Evolutionary conservation across 345 rosid genomes (phyloP).

Genomic region (Theobroma cacao): DNA sequence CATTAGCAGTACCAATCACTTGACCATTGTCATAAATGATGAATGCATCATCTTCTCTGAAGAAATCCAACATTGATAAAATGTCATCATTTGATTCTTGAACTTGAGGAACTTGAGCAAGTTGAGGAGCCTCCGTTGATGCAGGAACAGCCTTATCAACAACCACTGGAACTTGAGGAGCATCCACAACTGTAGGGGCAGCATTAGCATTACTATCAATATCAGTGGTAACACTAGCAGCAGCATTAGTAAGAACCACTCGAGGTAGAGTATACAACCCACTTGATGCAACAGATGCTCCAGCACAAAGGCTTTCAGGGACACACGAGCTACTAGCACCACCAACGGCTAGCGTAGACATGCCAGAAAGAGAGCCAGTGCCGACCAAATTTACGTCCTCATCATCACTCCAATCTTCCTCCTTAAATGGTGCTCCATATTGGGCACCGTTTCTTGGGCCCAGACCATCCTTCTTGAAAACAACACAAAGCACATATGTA

Average conservation of each 20-base stretch:
- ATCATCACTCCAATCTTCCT: constrained; percentile 45
- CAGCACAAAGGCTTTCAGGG: constrained; percentile 14
- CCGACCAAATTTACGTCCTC: constrained; percentile 22
- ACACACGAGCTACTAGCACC: constrained; percentile 9
- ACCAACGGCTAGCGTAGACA: background rate
- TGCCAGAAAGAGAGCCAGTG: constrained; percentile 14
- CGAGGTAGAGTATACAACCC: background rate
- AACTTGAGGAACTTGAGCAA: background rate
- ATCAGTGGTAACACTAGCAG: background rate
- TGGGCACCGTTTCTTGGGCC: constrained; percentile 78
- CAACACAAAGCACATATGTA: constrained; percentile 47
- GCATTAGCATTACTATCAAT: constrained; percentile 7
- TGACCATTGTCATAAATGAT: background rate
- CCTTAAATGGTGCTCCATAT: constrained; percentile 54
- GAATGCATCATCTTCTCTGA: background rate
- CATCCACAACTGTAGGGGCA: constrained; percentile 6
- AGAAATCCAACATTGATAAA: constrained; percentile 6
- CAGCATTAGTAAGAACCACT: background rate
- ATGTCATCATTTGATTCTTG: background rate
- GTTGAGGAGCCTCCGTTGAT: constrained; percentile 13
- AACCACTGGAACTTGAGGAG: background rate
- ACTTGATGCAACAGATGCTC: background rate
- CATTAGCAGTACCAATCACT: background rate
- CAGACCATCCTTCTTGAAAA: constrained; percentile 63
- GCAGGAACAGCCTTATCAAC: constrained; percentile 1